These are phyloP conservation scores for Dactylellina leptospora DNA, from an alignment of 2,329 filamentous ascomycete genomes.

Conservation along the genomic window DNA sequence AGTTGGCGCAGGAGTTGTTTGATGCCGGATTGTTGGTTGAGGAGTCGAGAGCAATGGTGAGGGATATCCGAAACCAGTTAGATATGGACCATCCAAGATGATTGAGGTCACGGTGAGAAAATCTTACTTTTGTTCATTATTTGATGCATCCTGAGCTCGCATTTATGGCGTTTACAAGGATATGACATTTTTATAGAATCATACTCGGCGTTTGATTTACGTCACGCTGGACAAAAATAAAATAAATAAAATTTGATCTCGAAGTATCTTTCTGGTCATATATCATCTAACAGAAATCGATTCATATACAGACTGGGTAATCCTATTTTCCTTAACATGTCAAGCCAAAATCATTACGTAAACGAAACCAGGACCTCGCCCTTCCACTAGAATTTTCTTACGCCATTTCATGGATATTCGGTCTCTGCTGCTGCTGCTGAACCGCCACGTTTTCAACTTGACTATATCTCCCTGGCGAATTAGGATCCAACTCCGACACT, in stretches of 20 bases:
- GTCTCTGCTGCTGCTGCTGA: too few species aligned
- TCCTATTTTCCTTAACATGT: too few species aligned
- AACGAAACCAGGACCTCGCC: neutral
- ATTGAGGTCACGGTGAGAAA: neutral
- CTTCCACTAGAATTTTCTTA: neutral
- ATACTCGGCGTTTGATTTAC: too few species aligned
- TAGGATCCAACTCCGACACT: neutral
- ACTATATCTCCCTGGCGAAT: neutral
- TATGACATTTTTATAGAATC: conserved; percentile 11
- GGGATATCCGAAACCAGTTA: conserved; percentile 74
- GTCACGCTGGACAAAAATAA: neutral
- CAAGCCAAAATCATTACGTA: too few species aligned
- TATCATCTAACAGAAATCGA: too few species aligned
- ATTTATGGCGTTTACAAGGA: neutral
- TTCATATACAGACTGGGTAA: too few species aligned
- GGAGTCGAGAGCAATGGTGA: conserved; percentile 90
- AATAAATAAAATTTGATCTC: neutral
- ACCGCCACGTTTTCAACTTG: conserved; percentile 8
- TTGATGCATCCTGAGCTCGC: neutral
- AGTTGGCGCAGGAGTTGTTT: conserved; percentile 87
- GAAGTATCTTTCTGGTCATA: too few species aligned
- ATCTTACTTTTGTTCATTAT: neutral
- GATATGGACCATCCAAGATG: conserved; percentile 47
- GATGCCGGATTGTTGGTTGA: conserved; percentile 97
- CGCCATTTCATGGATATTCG: neutral